Conservation (phyloP, 2,329 filamentous ascomycete genomes). For the Cladosporium oxysporum region DNA sequence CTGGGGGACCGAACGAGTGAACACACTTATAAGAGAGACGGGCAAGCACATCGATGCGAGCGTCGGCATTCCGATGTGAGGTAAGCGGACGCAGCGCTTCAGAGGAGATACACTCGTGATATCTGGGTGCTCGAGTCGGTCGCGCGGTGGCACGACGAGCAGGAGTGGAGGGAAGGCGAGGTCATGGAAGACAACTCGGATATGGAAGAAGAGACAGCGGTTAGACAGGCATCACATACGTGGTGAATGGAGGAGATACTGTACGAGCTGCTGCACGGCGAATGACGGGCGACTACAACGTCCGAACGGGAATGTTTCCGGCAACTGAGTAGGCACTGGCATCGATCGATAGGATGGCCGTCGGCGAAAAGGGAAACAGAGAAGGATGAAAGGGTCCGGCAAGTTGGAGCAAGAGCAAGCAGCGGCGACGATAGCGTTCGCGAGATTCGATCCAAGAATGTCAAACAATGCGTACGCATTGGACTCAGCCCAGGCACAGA, state of each 20-base stretch:
- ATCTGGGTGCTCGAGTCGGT: not conserved
- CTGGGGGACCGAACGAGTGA: not conserved
- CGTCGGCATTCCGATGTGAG: not conserved
- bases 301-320: no score
- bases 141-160: not conserved
- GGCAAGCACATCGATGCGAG: not conserved
- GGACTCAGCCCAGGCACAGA: not conserved
- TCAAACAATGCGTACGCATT: constrained; percentile 1
- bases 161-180: not conserved
- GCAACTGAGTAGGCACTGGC: no score
- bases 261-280: no score
- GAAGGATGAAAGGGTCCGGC: no score
- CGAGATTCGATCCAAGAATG: not conserved
- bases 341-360: no score
- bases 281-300: no score
- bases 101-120: not conserved
- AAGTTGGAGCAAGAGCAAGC: no score
- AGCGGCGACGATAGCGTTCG: no score
- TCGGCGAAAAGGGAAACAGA: no score
- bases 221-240: not conserved
- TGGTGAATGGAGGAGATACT: no score
- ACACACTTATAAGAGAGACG: not conserved
- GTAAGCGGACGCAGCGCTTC: not conserved
- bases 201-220: not conserved
- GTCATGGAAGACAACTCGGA: not conserved